Evolutionary conservation across 2,329 filamentous ascomycete genomes (phyloP).

Genomic region (Cladosporium sp.): DNA sequence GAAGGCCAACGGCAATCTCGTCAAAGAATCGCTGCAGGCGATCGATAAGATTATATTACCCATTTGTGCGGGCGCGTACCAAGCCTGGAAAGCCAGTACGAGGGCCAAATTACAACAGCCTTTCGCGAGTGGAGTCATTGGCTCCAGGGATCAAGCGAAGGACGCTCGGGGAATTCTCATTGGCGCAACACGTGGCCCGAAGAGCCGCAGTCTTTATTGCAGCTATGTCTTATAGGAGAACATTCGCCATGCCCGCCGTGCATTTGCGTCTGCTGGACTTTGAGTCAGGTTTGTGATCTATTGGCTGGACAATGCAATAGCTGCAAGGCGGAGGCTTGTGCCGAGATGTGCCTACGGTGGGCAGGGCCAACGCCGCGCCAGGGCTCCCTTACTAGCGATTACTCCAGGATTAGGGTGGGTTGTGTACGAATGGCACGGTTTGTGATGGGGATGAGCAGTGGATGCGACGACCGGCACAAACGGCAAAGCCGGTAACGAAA

Average conservation of each 20-base stretch:
- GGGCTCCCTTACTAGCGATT: slow-evolving; percentile 1
- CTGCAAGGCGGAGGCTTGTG: neutral
- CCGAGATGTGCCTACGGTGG: neutral
- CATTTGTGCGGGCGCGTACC: neutral
- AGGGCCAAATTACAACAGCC: neutral
- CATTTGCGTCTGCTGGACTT: neutral
- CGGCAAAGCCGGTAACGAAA: neutral
- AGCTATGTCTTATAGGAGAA: neutral
- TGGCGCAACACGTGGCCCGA: neutral
- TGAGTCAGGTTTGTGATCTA: slow-evolving; percentile 6
- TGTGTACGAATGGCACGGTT: neutral
- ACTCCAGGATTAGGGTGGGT: neutral
- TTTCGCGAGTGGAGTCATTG: neutral
- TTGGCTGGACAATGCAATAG: neutral
- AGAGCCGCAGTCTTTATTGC: neutral
- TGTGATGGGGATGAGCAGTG: neutral
- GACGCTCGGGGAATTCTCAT: neutral
- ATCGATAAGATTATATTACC: neutral
- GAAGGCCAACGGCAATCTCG: neutral
- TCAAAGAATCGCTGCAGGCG: neutral
- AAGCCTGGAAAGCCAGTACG: neutral
- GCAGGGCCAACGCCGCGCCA: neutral
- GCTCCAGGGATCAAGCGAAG: neutral
- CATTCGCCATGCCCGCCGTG: neutral
- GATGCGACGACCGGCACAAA: neutral